Evolutionary conservation across 2,329 filamentous ascomycete genomes (phyloP).

Genomic region (Ophiostoma sp.): DNA sequence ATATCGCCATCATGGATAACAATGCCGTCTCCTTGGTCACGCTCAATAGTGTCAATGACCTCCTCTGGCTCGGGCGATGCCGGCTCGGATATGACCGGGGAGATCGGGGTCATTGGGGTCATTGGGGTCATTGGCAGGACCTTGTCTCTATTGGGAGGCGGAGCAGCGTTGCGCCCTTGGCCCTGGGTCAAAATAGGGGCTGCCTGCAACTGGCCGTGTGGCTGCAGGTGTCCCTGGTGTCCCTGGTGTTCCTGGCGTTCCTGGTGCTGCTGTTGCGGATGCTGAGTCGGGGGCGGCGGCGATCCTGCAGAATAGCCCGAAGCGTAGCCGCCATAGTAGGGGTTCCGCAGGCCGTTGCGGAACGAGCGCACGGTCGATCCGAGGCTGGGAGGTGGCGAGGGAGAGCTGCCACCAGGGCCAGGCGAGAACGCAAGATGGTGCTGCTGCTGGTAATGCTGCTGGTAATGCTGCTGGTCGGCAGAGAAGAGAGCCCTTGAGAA

Average conservation of each 20-base stretch:
- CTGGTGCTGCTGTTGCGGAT: not conserved
- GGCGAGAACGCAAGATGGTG: constrained; percentile 18
- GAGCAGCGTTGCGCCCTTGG: not conserved
- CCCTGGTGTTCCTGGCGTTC: not conserved
- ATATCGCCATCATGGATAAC: not conserved
- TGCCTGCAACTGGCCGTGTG: not conserved
- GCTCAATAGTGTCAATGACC: constrained; percentile 27
- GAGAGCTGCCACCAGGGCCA: constrained; percentile 23
- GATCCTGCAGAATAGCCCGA: constrained; percentile 16
- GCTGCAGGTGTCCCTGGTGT: not conserved
- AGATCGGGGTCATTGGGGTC: constrained; percentile 18
- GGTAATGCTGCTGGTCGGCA: constrained; percentile 4
- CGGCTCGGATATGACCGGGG: constrained; percentile 18
- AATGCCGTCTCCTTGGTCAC: constrained; percentile 20
- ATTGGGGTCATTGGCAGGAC: constrained; percentile 34
- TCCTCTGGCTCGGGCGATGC: not conserved
- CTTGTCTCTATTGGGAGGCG: constrained; percentile 30
- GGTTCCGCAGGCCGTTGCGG: constrained; percentile 22
- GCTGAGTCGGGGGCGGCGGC: not conserved
- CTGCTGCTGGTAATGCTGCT: not conserved
- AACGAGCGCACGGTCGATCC: constrained; percentile 21
- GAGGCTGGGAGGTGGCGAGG: constrained; percentile 27
- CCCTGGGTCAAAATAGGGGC: not conserved
- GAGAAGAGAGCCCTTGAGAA: constrained; percentile 56
- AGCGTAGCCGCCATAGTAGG: constrained; percentile 14